A percentile compares a stretch with the other conserved stretches of the same genome.
These are phyloP conservation scores for Aquilaria sinensis DNA, from an alignment of 345 rosid species.

Conservation along the genomic window DNA sequence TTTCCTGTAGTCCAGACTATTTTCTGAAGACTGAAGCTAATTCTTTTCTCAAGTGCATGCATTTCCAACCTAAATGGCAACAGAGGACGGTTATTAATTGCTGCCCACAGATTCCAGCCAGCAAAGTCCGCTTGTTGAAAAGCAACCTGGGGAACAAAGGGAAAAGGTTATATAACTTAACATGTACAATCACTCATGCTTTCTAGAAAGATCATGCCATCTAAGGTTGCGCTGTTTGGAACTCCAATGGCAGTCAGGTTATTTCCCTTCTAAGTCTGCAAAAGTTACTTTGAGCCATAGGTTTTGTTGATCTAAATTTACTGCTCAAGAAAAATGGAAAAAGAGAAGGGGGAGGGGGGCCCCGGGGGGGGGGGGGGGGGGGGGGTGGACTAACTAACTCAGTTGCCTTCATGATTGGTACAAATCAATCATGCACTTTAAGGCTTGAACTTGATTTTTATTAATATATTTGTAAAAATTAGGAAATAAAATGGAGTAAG, in stretches of 20 bases:
- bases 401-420: no score
- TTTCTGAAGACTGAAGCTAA: no score
- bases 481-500: neutral
- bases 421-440: no score
- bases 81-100: slow-evolving; percentile 78
- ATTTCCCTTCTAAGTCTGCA: no score
- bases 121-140: slow-evolving; percentile 96
- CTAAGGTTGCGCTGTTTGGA: neutral
- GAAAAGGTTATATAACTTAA: slow-evolving; percentile 6
- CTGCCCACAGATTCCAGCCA: slow-evolving; percentile 99
- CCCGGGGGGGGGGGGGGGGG: no score
- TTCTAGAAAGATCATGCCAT: neutral
- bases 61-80: slow-evolving; percentile 74
- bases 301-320: no score
- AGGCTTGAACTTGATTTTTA: no score
- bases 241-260: neutral
- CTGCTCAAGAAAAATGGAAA: neutral
- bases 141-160: slow-evolving; percentile 59
- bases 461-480: neutral
- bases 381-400: neutral
- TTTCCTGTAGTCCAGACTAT: no score
- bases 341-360: neutral
- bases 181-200: no score
- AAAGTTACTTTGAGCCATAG: no score
- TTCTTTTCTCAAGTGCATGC: neutral